A percentile compares a stretch with the other conserved stretches of the same genome.
Evolutionary conservation across 805 yeast species (phyloP).

Genomic region (Suhomyces vadensis): DNA sequence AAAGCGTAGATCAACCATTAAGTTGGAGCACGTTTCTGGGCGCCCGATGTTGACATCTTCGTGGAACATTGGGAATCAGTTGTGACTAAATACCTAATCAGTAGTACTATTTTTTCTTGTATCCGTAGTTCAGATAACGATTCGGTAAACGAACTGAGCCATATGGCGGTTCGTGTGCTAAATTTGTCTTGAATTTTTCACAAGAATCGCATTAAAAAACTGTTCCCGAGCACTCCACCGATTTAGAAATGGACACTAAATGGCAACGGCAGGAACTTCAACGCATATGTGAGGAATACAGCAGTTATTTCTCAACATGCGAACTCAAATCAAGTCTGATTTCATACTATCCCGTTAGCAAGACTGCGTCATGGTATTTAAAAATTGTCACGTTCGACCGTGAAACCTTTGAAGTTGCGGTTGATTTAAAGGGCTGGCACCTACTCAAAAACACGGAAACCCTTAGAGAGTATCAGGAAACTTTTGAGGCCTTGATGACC

Average conservation of each 20-base stretch:
- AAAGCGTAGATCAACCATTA: slow-evolving; percentile 40
- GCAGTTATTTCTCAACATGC: slow-evolving; percentile 19
- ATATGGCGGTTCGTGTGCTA: too few species aligned
- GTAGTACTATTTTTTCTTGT: slow-evolving; percentile 1
- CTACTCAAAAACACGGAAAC: slow-evolving; percentile 9
- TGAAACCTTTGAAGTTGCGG: slow-evolving; percentile 19
- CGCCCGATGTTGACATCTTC: slow-evolving; percentile 44
- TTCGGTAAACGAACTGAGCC: too few species aligned
- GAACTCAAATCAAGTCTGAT: slow-evolving; percentile 1
- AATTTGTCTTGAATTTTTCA: too few species aligned
- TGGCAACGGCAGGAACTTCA: slow-evolving; percentile 21
- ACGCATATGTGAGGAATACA: slow-evolving; percentile 23
- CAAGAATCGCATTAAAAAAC: too few species aligned
- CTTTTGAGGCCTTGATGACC: slow-evolving; percentile 36
- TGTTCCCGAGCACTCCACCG: too few species aligned
- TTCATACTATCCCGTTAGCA: not conserved
- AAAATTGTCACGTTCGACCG: not conserved
- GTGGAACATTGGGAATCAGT: slow-evolving; percentile 49
- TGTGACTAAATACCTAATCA: slow-evolving; percentile 35
- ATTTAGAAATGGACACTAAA: slow-evolving; percentile 1
- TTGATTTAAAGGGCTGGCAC: slow-evolving; percentile 33
- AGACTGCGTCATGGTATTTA: not conserved
- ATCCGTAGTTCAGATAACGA: not conserved
- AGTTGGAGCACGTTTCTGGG: slow-evolving; percentile 48
- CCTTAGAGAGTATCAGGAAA: slow-evolving; percentile 17